Conservation (phyloP, 805 yeast species). For the Candida bentonensis region DNA sequence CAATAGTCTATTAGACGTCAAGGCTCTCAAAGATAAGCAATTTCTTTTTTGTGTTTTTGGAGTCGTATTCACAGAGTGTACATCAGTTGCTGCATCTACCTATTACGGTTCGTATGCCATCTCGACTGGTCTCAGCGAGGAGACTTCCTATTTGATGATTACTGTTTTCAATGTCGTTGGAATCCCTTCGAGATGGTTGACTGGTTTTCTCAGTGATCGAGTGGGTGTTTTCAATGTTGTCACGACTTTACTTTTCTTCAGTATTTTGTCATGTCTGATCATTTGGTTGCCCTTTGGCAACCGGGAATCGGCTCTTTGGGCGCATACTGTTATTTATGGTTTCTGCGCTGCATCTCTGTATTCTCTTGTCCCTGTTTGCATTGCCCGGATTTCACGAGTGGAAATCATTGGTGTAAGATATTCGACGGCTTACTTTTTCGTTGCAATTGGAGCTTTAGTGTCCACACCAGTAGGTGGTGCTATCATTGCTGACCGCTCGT, state of each 20-base stretch:
- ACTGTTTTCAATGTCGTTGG: background rate
- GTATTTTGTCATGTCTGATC: background rate
- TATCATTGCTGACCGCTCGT: background rate
- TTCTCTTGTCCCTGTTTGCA: background rate
- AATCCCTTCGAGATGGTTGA: background rate
- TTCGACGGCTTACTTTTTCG: background rate
- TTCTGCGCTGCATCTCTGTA: background rate
- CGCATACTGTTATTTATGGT: background rate
- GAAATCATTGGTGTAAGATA: background rate
- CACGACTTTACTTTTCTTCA: background rate
- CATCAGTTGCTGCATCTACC: slow-evolving; percentile 12
- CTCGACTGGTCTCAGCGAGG: background rate
- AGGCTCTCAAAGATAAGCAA: slow-evolving; percentile 16
- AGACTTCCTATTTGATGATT: background rate
- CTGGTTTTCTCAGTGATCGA: background rate
- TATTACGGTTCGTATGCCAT: background rate
- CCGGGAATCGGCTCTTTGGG: background rate
- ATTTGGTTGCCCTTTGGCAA: background rate
- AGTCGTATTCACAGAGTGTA: slow-evolving; percentile 31
- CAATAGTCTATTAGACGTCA: slow-evolving; percentile 14
- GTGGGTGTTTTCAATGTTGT: background rate
- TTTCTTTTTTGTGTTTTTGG: slow-evolving; percentile 18
- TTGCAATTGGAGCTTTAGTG: background rate
- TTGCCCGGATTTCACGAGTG: background rate
- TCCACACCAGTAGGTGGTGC: background rate